These are phyloP conservation scores for Ogataea chonburiensis DNA, from an alignment of 805 yeast species.

Conservation along the genomic window DNA sequence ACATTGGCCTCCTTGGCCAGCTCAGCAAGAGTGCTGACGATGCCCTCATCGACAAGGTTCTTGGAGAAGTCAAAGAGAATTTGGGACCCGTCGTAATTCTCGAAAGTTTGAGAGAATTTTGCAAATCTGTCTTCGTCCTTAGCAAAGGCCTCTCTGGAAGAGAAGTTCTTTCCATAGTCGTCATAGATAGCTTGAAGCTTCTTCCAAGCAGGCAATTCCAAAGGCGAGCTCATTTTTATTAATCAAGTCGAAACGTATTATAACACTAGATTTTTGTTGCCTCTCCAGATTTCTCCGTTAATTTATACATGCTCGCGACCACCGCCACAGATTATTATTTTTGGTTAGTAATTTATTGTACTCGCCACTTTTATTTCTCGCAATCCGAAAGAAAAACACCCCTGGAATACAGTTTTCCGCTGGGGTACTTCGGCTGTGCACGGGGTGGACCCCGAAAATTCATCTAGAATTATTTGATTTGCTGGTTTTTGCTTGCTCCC, in stretches of 20 bases:
- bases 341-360: constrained; percentile 2
- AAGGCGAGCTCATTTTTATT: constrained; percentile 32
- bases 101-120: constrained; percentile 74
- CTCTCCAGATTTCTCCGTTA: constrained; percentile 7
- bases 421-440: constrained; percentile 5
- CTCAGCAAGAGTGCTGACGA: constrained; percentile 61
- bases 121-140: constrained; percentile 72
- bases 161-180: constrained; percentile 63
- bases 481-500: constrained; percentile 32
- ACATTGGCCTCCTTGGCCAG: constrained; percentile 91
- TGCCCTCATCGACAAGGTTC: constrained; percentile 86
- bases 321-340: constrained; percentile 10
- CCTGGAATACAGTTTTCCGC: constrained; percentile 19
- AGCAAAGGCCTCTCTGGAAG: constrained; percentile 75
- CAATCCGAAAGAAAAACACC: neutral
- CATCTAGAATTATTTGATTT: neutral
- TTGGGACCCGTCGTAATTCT: constrained; percentile 83
- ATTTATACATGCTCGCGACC: constrained; percentile 4
- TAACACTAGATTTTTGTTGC: constrained; percentile 1
- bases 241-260: neutral
- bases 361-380: constrained; percentile 1
- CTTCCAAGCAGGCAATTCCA: constrained; percentile 81
- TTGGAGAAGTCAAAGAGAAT: constrained; percentile 94
- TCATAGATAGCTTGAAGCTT: constrained; percentile 71
- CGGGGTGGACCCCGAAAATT: neutral